Evolutionary conservation across 139 green algal genomes (phyloP), one percentile per base, ranked within the genome.

Genomic region (Ostreobium quekettii): DNA sequence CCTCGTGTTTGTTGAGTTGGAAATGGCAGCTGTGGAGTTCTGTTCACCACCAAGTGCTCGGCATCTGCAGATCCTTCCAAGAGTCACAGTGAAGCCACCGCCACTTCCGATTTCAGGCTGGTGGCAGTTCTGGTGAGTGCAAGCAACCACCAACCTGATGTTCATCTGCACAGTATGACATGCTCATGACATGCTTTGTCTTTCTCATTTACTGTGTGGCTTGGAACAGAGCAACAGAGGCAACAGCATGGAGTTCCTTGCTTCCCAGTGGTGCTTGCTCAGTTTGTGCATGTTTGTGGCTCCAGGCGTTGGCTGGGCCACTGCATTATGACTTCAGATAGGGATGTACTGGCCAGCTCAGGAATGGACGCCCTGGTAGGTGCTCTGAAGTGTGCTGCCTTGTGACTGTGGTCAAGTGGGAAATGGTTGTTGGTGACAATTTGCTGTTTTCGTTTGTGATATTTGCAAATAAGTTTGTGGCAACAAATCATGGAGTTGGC

Each of bases 41-140:
- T n/a, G n/a, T n/a, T n/a, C n/a, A n/a, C n/a, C n/a, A n/a, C n/a
- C n/a, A n/a, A n/a, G n/a, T n/a, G n/a, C n/a, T n/a, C n/a, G n/a
- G 4, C 35, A 33, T 56, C 35, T 32, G 8, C 36, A 68, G 61
- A 36, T 36, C 33, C 35, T 68, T 53, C 61, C 30, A 30, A 24
- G 36, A 28, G 61, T 68, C 33, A 68, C 61, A 36, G 36, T 53
- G 35, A 68, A 68, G 35, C 61, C 61, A 57, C 61, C 61, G 11
- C 4, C 35, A 32, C 61, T 68, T 8, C 61, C 61, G 15, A 56
- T 36, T 36, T 24, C 30, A 29, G 24, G 36, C 11, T 68, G 32
- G 36, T 26, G 19, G 19, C 42, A 53, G 19, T 53, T 26, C 42
- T 53, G 15, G 42, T 53, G 19, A 53, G 42, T 53, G 42, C 15